Percentiles rank a stretch among this genome's conserved stretches.
Conservation (phyloP, 306 rosid genomes). For the Casuarina cunninghamiana region DNA sequence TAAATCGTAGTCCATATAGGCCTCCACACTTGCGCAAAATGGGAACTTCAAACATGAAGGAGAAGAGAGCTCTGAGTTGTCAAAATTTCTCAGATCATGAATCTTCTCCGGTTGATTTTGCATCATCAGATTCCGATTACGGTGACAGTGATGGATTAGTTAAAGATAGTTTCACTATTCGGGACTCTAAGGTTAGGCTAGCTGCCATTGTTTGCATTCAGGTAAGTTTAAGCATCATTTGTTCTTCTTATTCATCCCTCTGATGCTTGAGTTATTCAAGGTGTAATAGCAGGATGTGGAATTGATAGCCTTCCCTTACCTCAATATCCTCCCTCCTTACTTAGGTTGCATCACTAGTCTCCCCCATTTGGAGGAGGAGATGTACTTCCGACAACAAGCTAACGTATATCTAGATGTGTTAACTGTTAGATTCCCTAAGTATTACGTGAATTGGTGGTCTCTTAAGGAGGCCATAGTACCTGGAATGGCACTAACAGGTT, state of each 20-base stretch:
- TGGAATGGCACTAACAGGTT: neutral
- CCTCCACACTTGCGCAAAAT: conserved; percentile 93
- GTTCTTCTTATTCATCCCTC: neutral
- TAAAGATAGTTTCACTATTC: conserved; percentile 46
- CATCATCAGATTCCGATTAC: conserved; percentile 90
- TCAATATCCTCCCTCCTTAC: neutral
- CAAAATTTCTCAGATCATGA: conserved; percentile 50
- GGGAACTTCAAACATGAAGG: conserved; percentile 50
- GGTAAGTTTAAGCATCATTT: conserved; percentile 41
- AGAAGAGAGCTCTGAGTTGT: conserved; percentile 35
- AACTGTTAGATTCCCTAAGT: neutral
- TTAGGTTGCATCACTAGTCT: neutral
- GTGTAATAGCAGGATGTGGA: neutral
- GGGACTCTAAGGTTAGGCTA: conserved; percentile 69
- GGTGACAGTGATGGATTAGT: conserved; percentile 81
- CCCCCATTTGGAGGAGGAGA: neutral
- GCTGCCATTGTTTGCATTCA: conserved; percentile 86
- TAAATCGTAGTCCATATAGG: conserved; percentile 53
- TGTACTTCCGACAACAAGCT: neutral
- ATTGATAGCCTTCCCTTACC: neutral
- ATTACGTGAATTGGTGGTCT: neutral
- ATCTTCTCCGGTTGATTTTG: conserved; percentile 48
- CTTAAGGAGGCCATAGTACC: neutral
- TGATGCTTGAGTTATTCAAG: neutral
- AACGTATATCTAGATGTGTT: neutral